Evolutionary conservation across 139 green algal species (phyloP).

Genomic region (Volvox reticuliferus): DNA sequence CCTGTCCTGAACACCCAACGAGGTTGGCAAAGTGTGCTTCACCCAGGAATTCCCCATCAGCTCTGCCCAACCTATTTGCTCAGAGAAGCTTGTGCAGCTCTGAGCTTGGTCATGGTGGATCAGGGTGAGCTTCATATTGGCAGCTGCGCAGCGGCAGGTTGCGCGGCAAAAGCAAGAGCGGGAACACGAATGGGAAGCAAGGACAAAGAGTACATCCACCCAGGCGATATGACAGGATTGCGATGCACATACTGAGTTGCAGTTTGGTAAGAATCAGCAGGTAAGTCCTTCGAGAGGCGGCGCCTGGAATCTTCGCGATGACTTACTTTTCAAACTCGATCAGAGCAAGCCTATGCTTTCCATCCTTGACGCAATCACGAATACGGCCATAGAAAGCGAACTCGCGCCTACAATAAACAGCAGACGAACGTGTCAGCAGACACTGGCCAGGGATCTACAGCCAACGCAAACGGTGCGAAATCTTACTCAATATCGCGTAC

Average conservation of each 20-base stretch:
- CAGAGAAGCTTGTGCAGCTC: slow-evolving; percentile 38
- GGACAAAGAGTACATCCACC: not conserved
- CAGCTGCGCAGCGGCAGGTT: slow-evolving; percentile 36
- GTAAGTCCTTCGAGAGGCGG: not conserved
- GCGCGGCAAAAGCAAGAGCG: not conserved
- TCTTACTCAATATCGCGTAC: slow-evolving; percentile 44
- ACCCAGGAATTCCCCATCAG: not conserved
- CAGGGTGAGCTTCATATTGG: slow-evolving; percentile 25
- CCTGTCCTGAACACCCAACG: not conserved
- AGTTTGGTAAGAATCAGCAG: not conserved
- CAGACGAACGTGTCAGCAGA: not conserved
- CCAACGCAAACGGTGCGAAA: not conserved
- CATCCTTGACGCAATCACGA: slow-evolving; percentile 62
- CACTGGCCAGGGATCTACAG: not conserved
- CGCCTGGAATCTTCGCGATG: not conserved
- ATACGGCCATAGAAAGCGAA: slow-evolving; percentile 66
- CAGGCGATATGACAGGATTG: too few species aligned
- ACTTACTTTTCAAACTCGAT: slow-evolving; percentile 77
- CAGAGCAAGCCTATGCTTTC: slow-evolving; percentile 63
- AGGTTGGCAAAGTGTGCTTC: too few species aligned
- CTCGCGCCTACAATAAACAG: slow-evolving; percentile 44
- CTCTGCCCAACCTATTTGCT: slow-evolving; percentile 15
- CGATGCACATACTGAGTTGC: too few species aligned
- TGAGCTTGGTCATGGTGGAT: slow-evolving; percentile 47
- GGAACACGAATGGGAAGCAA: not conserved